Evolutionary conservation across 2,329 filamentous ascomycete genomes (phyloP), one percentile per base, ranked within the genome.

Genomic region (Clarireedia sp.): DNA sequence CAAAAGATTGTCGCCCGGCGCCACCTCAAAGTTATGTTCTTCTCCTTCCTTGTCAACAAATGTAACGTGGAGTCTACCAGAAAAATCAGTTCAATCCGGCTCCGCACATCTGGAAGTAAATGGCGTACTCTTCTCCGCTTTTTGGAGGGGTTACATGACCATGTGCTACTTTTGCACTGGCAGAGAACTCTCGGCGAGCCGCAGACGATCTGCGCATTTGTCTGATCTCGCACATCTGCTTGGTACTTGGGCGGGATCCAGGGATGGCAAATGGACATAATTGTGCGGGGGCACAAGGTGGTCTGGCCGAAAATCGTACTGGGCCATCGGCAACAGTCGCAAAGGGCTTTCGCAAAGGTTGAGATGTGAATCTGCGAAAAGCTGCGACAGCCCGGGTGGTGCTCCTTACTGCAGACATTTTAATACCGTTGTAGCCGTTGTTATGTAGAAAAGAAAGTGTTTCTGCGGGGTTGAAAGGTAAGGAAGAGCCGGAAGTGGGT

Each of bases 11-110:
- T 96, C 90, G 49, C 94, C 94, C 64, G 87, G 83, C 14, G 82
- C 77, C 8, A 96, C 92, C 57, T 86, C 83, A 66, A 96, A 82
- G 58, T 86, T 89, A 70, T 89, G 79, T 62, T 84, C 78, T 29
- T 81, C 76, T 50, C 85, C 85, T 19, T 96, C 90, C 73, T 97
- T 96, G 71, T 96, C 91, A 63, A 97, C 80, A 70, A 97, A 96
- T 0, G 91, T 95, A 24, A 99, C 80, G 68, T 88, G 87, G 56
- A 95, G 81, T 71, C 90, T 95, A 61, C 46, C 12, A 24, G 53
- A 61, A 7, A 36, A 41, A 52, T 41, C 57, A 48, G 17, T 38
- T 55, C 16, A 49, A 23, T 45, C 6, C 6, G 16, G 26, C 2
- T 8, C 8, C 17, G n/a, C 47, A 24, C 8, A 12, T 26, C n/a